phyloP scores from a whole-genome alignment of 2,329 filamentous ascomycete species.

The Ascochyta lentis region DNA sequence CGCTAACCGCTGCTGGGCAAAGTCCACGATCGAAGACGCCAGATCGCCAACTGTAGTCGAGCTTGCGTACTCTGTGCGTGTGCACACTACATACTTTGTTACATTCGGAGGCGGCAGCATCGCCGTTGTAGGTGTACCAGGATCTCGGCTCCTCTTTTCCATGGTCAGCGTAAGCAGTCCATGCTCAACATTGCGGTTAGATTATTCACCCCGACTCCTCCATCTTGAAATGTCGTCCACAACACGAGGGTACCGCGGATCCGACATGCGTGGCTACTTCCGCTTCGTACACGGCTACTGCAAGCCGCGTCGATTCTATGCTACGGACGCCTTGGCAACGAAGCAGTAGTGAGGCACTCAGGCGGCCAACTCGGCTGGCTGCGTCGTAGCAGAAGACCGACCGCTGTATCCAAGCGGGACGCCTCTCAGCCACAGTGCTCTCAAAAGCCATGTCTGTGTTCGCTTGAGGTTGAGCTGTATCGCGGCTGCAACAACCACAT shows the following conservation, averaged over 20 bases:
- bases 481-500: conserved; percentile 11
- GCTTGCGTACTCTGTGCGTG: conserved; percentile 16
- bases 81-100: not conserved
- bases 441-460: conserved; percentile 2
- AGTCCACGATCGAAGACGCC: conserved; percentile 5
- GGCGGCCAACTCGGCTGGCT: not conserved
- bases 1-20: conserved; percentile 4
- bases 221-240: conserved; percentile 8
- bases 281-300: conserved; percentile 10
- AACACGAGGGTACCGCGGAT: conserved; percentile 10
- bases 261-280: conserved; percentile 9
- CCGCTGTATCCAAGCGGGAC: conserved; percentile 1
- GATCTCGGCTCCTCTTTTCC: conserved; percentile 23
- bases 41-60: conserved; percentile 15
- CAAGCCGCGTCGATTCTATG: conserved; percentile 7
- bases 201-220: conserved; percentile 11
- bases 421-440: conserved; percentile 6
- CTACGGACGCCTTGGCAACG: conserved; percentile 13
- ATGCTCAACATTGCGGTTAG: not conserved
- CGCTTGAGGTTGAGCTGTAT: conserved; percentile 1
- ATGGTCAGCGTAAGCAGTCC: conserved; percentile 9
- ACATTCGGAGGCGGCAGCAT: conserved; percentile 2
- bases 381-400: not conserved
- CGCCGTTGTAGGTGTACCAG: conserved; percentile 5
- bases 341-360: conserved; percentile 14